A percentile compares a stretch with the other conserved stretches of the same genome.
Conservation (phyloP, 139 green algal species). For the Chlorella sp. region DNA sequence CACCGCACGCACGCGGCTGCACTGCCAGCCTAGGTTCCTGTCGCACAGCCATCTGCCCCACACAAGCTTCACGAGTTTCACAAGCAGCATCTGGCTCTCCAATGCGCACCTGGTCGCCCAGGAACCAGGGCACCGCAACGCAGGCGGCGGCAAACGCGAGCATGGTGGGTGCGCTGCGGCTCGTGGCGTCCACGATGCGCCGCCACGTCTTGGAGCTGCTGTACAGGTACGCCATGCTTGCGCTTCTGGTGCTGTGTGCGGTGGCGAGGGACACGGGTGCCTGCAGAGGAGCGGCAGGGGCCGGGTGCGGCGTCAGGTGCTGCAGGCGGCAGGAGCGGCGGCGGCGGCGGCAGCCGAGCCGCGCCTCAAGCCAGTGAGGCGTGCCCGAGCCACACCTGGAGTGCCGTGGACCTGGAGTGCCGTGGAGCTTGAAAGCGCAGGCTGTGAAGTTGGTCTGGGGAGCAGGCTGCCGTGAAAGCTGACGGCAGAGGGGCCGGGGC, state of each 20-base stretch:
- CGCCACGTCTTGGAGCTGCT: constrained; percentile 42
- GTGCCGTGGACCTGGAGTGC: neutral
- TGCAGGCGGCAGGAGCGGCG: neutral
- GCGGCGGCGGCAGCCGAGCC: too few species aligned
- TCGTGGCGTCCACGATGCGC: constrained; percentile 33
- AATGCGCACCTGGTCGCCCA: constrained; percentile 5
- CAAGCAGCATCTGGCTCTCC: neutral
- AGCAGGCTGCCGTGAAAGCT: too few species aligned
- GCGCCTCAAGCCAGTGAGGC: too few species aligned
- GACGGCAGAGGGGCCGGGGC: too few species aligned
- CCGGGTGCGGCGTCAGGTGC: too few species aligned
- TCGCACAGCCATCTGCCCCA: neutral
- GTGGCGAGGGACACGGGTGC: neutral
- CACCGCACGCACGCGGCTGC: neutral
- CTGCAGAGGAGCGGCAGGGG: neutral
- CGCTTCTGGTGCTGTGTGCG: neutral
- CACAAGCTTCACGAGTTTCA: neutral
- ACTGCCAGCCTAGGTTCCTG: neutral
- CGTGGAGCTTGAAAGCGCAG: neutral
- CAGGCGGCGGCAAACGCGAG: constrained; percentile 21
- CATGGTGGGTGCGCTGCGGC: neutral
- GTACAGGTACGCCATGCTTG: constrained; percentile 47
- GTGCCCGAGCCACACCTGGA: too few species aligned
- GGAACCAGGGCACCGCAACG: constrained; percentile 10
- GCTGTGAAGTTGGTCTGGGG: too few species aligned